phyloP scores from a whole-genome alignment of 345 rosid species.

The Eucalyptus virginea region DNA sequence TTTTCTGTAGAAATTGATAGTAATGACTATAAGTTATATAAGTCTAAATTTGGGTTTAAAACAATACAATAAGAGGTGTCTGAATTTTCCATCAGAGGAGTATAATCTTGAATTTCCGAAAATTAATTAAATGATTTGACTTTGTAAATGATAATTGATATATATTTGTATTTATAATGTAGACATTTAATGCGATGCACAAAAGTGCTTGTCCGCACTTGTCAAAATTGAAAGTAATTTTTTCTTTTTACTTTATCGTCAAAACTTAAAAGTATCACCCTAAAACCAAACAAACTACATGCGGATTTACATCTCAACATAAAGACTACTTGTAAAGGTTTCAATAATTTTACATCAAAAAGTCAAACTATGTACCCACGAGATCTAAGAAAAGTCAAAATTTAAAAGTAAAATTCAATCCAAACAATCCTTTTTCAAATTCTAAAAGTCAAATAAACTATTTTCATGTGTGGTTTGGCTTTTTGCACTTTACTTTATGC shows the following conservation, averaged over 20 bases:
- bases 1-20: neutral
- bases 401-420: neutral
- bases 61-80: neutral
- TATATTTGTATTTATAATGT: neutral
- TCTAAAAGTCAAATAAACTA: neutral
- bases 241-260: neutral
- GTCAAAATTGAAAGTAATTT: neutral
- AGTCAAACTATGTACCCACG: neutral
- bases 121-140: neutral
- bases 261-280: neutral
- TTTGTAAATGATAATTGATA: neutral
- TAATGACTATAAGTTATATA: too few relatives aligned
- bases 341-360: neutral
- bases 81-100: neutral
- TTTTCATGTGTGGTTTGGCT: neutral
- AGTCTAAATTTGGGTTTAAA: neutral
- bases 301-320: neutral
- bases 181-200: neutral
- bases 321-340: neutral
- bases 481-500: neutral
- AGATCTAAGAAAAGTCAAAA: neutral
- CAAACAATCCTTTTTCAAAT: neutral
- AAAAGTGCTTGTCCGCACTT: neutral
- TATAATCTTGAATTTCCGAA: neutral
- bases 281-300: neutral